Evolutionary conservation across 192 early-diverging fungal species (phyloP).

Genomic region (Coemansia sp.): DNA sequence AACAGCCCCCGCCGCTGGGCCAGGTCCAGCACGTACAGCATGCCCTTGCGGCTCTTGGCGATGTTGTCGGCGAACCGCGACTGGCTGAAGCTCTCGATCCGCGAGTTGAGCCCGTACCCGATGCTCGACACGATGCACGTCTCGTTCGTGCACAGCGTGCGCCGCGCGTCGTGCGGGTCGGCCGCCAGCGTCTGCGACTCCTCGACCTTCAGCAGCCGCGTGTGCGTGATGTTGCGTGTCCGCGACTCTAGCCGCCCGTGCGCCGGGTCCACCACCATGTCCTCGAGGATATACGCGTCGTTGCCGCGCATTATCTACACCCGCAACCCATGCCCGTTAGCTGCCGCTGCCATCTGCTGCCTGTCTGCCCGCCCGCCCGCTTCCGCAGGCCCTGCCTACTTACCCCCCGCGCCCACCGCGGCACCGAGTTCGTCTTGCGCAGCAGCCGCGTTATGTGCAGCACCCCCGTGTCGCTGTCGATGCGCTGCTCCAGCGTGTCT

Average conservation of each 20-base stretch:
- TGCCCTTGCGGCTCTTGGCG: slow-evolving; percentile 45
- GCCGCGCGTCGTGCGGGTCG: slow-evolving; percentile 49
- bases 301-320: slow-evolving; percentile 69
- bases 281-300: slow-evolving; percentile 89
- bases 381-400: not conserved
- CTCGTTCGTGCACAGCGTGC: slow-evolving; percentile 71
- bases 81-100: slow-evolving; percentile 86
- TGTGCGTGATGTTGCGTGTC: slow-evolving; percentile 90
- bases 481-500: slow-evolving; percentile 85
- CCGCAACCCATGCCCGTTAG: not conserved
- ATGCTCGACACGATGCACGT: slow-evolving; percentile 84
- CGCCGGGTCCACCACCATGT: slow-evolving; percentile 74
- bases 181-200: slow-evolving; percentile 74
- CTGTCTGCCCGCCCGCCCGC: not conserved
- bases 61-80: slow-evolving; percentile 73
- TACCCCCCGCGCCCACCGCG: slow-evolving; percentile 74
- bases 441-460: slow-evolving; percentile 84
- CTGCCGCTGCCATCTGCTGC: not conserved
- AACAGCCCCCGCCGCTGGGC: slow-evolving; percentile 45
- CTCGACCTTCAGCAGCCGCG: slow-evolving; percentile 86
- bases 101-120: slow-evolving; percentile 74
- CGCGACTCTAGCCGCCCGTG: slow-evolving; percentile 72
- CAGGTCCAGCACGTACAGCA: slow-evolving; percentile 49
- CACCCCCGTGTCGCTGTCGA: slow-evolving; percentile 72
- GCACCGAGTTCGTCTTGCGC: slow-evolving; percentile 80